Conservation (phyloP, 495 filamentous ascomycete species). For the Trypethelium eluteriae region DNA sequence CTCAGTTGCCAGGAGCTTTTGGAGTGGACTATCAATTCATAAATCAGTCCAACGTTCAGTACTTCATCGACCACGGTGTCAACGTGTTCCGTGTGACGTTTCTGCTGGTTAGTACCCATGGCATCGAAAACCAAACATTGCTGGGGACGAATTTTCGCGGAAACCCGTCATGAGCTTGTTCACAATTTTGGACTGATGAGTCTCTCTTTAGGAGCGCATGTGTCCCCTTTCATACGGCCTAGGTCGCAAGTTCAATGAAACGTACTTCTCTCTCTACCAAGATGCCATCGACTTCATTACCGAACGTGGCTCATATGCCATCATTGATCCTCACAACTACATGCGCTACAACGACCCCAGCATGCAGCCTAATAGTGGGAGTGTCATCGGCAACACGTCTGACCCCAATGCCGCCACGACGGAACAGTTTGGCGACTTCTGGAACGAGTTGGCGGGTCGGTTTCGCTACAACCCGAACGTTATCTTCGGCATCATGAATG, state of each 20-base stretch:
- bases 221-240: slow-evolving; percentile 27
- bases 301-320: slow-evolving; percentile 25
- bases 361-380: slow-evolving; percentile 25
- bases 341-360: slow-evolving; percentile 32
- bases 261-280: slow-evolving; percentile 26
- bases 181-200: neutral
- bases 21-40: slow-evolving; percentile 29
- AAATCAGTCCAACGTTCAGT: slow-evolving; percentile 22
- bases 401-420: slow-evolving; percentile 26
- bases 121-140: neutral
- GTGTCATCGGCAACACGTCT: slow-evolving; percentile 28
- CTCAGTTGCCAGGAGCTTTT: slow-evolving; percentile 25
- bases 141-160: neutral
- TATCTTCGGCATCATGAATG: slow-evolving; percentile 32
- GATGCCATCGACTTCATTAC: slow-evolving; percentile 28
- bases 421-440: slow-evolving; percentile 26
- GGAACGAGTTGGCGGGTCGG: slow-evolving; percentile 24
- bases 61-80: slow-evolving; percentile 23
- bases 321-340: slow-evolving; percentile 32
- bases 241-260: slow-evolving; percentile 26
- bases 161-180: neutral
- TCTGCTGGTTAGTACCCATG: slow-evolving; percentile 20
- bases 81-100: slow-evolving; percentile 29
- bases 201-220: slow-evolving; percentile 26
- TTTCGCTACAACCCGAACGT: slow-evolving; percentile 26